phyloP scores from a whole-genome alignment of 352 stramenopile genomes.

The Pythium phragmitis region DNA sequence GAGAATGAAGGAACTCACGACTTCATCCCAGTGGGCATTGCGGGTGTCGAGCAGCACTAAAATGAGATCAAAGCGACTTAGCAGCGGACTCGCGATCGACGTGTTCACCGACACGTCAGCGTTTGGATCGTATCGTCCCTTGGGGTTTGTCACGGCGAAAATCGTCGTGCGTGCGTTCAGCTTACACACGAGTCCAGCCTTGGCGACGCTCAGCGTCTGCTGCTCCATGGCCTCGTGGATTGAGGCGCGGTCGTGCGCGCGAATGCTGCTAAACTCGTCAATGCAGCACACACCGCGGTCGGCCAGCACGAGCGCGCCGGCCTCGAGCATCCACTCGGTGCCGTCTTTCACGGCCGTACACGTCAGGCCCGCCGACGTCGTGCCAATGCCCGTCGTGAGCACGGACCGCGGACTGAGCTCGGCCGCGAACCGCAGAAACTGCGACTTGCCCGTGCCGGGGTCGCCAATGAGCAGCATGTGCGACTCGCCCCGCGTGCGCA shows the following conservation, averaged over 20 bases:
- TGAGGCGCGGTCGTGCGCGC: conserved; percentile 89
- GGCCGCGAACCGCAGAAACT: conserved; percentile 96
- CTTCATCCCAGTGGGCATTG: conserved; percentile 88
- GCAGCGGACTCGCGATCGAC: conserved; percentile 92
- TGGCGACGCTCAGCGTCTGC: conserved; percentile 96
- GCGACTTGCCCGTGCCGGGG: conserved; percentile 89
- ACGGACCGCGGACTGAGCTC: conserved; percentile 94
- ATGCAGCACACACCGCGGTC: conserved; percentile 95
- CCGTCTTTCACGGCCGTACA: conserved; percentile 96
- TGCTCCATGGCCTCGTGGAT: conserved; percentile 99
- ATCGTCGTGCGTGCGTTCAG: conserved; percentile 95
- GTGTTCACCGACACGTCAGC: conserved; percentile 93
- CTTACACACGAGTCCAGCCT: conserved; percentile 97
- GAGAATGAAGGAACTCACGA: conserved; percentile 95
- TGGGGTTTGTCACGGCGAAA: conserved; percentile 96
- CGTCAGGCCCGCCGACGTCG: conserved; percentile 95
- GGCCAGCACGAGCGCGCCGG: conserved; percentile 91
- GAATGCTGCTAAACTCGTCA: conserved; percentile 97
- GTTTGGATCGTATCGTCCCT: conserved; percentile 84
- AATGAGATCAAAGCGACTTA: conserved; percentile 98
- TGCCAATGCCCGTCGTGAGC: conserved; percentile 96
- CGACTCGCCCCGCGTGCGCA: conserved; percentile 80
- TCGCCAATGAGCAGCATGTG: conserved; percentile 88
- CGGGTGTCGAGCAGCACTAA: conserved; percentile 93
- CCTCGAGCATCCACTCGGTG: conserved; percentile 96